Conservation (phyloP, 345 rosid genomes). For the Corchorus capsularis region DNA sequence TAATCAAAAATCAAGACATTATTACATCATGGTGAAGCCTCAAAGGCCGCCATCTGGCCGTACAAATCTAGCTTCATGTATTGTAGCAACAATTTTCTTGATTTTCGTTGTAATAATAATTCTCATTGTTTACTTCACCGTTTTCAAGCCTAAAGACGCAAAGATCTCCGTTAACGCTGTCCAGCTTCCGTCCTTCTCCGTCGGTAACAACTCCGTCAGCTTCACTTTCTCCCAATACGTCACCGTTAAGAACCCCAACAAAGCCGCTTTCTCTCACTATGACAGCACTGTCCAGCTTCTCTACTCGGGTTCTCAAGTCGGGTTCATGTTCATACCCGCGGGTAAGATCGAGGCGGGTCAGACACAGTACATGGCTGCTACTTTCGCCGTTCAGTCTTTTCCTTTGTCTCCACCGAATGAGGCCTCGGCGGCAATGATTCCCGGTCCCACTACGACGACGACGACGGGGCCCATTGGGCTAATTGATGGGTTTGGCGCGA, state of each 20-base stretch:
- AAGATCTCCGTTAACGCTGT: constrained; percentile 84
- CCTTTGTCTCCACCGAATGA: constrained; percentile 47
- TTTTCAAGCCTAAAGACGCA: constrained; percentile 87
- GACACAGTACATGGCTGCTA: constrained; percentile 94
- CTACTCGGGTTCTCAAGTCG: constrained; percentile 83
- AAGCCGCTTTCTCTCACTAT: constrained; percentile 85
- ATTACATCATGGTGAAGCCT: constrained; percentile 38
- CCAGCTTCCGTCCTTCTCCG: constrained; percentile 91
- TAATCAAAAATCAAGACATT: not conserved
- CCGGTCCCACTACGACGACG: constrained; percentile 11
- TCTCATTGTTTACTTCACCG: constrained; percentile 87
- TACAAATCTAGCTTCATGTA: constrained; percentile 90
- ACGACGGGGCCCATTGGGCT: constrained; percentile 33
- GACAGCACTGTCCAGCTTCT: constrained; percentile 91
- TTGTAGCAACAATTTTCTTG: constrained; percentile 86
- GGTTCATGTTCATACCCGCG: constrained; percentile 98
- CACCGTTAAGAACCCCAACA: constrained; percentile 83
- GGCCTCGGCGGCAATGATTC: constrained; percentile 23
- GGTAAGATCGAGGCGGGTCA: constrained; percentile 78
- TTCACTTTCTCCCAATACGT: constrained; percentile 91
- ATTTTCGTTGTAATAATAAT: constrained; percentile 59
- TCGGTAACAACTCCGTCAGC: constrained; percentile 80
- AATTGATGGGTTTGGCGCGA: constrained; percentile 33
- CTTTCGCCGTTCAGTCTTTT: constrained; percentile 82
- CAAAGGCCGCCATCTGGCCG: constrained; percentile 49